A percentile compares a stretch with the other conserved stretches of the same genome.
Evolutionary conservation across 306 rosid genomes (phyloP).

Genomic region (Vigna trinervia): DNA sequence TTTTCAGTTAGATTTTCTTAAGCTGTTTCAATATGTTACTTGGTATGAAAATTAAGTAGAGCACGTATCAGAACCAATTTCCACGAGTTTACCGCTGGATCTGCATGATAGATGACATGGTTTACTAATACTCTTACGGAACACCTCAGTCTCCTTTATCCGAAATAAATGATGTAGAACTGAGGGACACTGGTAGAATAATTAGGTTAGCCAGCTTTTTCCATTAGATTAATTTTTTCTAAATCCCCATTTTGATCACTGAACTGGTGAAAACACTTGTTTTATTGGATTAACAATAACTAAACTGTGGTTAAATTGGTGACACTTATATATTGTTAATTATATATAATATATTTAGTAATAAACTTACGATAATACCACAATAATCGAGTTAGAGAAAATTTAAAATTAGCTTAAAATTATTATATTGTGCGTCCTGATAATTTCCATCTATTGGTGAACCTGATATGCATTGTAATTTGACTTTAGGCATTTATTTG

Average conservation of each 20-base stretch:
- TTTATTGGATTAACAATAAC: background rate
- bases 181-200: constrained; percentile 8
- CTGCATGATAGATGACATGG: constrained; percentile 30
- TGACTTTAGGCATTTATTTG: background rate
- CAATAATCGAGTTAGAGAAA: background rate
- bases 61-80: constrained; percentile 25
- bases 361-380: background rate
- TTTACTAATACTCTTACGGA: background rate
- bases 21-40: background rate
- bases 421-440: background rate
- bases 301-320: background rate
- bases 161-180: constrained; percentile 7
- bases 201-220: background rate
- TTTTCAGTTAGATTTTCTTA: background rate
- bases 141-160: background rate
- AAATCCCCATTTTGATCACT: background rate
- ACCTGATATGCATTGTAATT: background rate
- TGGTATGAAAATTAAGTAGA: constrained; percentile 29
- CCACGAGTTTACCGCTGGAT: constrained; percentile 33
- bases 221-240: background rate
- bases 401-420: background rate
- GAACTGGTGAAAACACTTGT: background rate
- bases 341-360: background rate
- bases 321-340: background rate
- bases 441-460: background rate